Base-by-base conservation (phyloP, 495 filamentous ascomycete species). In the Aspergillus kassunensis region DNA sequence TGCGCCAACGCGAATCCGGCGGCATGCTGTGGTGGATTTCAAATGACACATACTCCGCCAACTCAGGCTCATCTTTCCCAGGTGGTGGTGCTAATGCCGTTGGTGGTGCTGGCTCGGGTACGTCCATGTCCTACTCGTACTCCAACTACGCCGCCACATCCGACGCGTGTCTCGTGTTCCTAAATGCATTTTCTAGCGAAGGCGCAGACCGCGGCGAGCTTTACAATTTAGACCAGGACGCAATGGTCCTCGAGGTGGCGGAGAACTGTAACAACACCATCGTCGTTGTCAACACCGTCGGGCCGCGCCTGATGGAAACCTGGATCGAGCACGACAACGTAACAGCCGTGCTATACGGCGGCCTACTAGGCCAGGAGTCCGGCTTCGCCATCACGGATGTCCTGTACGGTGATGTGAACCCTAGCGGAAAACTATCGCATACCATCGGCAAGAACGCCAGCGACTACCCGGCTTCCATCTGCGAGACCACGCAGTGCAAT, bases 341-440 rank as follows among this genome's bases (percentile, higher is more conserved):
- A 20, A 85, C 80, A 2, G 83, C 78, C 0, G 64, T 88, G 27
- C 66, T 87, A 35, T 77, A 79, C 76, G 44, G 83, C 72, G 21
- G 78, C 77, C 51, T 74, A 76, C 21, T 83, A 0, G 84, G 84
- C 5, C 77, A 86, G 56, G 81, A 83, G 48, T 76, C 73, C 5
- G 84, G 84, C 1, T 72, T 71, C 18, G 74, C 82, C 0, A 59
- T 87, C 4, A 71, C 77, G 2, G 67, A 76, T 6, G 58, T 89
- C 13, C 66, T 89, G 1, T 87, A 85, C 61, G 85, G 85, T 11
- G 64, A 72, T n/a, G 62, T 66, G 10, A 80, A 75, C 30, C 79
- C 78, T 0, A 82, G 75, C 1, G 87, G 86, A 15, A 81, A 84
- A 31, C 72, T 91, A 3, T 83, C 85, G 0, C 90, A 90, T 58